These are phyloP conservation scores for Bipolaris gigantea DNA, from an alignment of 2,329 filamentous ascomycete genomes.

Conservation along the genomic window DNA sequence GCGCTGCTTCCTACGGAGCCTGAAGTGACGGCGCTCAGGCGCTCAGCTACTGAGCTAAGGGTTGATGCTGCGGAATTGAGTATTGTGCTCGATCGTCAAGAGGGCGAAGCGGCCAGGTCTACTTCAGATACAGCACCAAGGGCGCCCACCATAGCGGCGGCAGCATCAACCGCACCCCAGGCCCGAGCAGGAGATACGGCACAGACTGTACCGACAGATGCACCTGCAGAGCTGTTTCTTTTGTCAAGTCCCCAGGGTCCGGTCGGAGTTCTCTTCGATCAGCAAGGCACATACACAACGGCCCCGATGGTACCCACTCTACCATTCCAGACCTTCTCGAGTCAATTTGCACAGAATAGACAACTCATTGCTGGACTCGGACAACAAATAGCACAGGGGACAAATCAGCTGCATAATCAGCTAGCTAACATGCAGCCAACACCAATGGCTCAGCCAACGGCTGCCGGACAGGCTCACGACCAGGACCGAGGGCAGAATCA, in stretches of 20 bases:
- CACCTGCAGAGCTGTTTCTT: constrained; percentile 38
- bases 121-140: constrained; percentile 4
- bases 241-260: constrained; percentile 44
- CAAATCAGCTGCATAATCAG: constrained; percentile 21
- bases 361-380: constrained; percentile 37
- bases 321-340: constrained; percentile 36
- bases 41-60: constrained; percentile 32
- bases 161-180: constrained; percentile 12
- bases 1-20: constrained; percentile 32
- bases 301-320: constrained; percentile 33
- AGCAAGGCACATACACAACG: constrained; percentile 40
- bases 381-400: constrained; percentile 34
- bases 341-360: constrained; percentile 40
- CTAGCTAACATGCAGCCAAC: constrained; percentile 22
- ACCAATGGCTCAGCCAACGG: constrained; percentile 19
- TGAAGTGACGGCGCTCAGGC: constrained; percentile 36
- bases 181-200: constrained; percentile 4
- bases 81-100: constrained; percentile 23
- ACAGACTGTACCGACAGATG: constrained; percentile 18
- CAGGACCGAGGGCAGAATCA: constrained; percentile 20
- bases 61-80: constrained; percentile 29
- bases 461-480: constrained; percentile 15
- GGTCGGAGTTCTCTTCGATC: constrained; percentile 42
- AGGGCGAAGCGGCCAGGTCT: neutral
- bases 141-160: constrained; percentile 2